Evolutionary conservation across 345 rosid genomes (phyloP).

Genomic region (Carallia pectinifolia): DNA sequence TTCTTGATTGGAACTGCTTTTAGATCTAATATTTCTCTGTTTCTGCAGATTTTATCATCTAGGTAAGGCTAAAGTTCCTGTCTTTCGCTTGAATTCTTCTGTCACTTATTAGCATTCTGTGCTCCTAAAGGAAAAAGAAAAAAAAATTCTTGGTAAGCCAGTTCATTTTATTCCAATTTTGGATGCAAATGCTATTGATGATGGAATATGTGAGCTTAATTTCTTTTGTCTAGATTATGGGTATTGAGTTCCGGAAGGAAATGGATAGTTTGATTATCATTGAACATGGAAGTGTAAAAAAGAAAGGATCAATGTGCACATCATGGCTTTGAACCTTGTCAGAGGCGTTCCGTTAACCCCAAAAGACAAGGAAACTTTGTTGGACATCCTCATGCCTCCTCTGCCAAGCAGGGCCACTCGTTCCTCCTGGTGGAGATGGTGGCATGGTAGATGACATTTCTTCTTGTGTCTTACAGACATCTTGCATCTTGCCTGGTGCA

Average conservation of each 20-base stretch:
- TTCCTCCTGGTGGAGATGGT: conserved; percentile 58
- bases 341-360: conserved; percentile 83
- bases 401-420: conserved; percentile 36
- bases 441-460: conserved; percentile 27
- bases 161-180: background rate
- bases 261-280: background rate
- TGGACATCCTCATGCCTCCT: conserved; percentile 86
- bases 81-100: background rate
- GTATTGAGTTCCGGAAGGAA: too few species aligned
- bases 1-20: background rate
- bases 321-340: conserved; percentile 81
- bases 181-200: background rate
- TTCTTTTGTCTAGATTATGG: background rate
- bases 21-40: background rate
- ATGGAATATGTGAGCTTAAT: background rate
- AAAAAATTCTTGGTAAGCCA: background rate
- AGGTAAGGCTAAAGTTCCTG: conserved; percentile 5
- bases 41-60: conserved; percentile 15
- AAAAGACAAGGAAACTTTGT: conserved; percentile 79
- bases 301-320: conserved; percentile 69
- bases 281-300: conserved; percentile 2
- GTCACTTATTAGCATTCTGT: background rate
- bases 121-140: background rate
- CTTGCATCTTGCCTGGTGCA: background rate
- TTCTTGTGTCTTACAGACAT: background rate